phyloP scores from a whole-genome alignment of 805 yeast genomes.

The Monosporozyma unispora region DNA sequence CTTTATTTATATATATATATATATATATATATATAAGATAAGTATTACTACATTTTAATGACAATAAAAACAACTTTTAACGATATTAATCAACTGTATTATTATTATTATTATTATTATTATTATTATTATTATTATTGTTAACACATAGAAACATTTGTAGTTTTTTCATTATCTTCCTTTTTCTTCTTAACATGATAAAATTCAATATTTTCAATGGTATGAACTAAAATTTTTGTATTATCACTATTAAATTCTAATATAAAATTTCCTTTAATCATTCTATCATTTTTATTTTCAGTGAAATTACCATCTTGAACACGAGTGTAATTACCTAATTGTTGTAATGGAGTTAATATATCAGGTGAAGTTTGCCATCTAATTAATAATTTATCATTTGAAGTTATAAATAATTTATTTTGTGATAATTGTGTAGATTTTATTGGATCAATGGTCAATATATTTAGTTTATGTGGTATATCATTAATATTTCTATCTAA shows the following conservation, averaged over 20 bases:
- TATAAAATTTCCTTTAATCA: conserved; percentile 44
- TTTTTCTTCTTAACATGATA: conserved; percentile 36
- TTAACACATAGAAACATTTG: background rate
- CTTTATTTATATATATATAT: too few species aligned
- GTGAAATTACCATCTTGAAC: conserved; percentile 1
- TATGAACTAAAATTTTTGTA: conserved; percentile 48
- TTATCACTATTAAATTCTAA: conserved; percentile 56
- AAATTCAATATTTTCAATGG: conserved; percentile 57
- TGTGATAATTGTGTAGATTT: background rate
- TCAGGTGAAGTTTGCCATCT: conserved; percentile 23
- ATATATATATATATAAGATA: too few species aligned
- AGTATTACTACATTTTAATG: too few species aligned
- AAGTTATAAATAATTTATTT: conserved; percentile 9
- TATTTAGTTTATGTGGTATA: background rate
- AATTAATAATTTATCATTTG: conserved; percentile 19
- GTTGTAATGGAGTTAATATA: background rate
- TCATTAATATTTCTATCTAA: conserved; percentile 30
- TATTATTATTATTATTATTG: too few species aligned
- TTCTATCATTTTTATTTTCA: conserved; percentile 1
- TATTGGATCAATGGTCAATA: background rate
- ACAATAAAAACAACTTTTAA: too few species aligned
- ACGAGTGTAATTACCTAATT: background rate
- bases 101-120: too few species aligned
- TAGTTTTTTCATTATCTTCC: background rate
- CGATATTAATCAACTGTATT: too few species aligned